phyloP scores from a whole-genome alignment of 2,329 filamentous ascomycete species.

The Clonostachys chloroleuca region DNA sequence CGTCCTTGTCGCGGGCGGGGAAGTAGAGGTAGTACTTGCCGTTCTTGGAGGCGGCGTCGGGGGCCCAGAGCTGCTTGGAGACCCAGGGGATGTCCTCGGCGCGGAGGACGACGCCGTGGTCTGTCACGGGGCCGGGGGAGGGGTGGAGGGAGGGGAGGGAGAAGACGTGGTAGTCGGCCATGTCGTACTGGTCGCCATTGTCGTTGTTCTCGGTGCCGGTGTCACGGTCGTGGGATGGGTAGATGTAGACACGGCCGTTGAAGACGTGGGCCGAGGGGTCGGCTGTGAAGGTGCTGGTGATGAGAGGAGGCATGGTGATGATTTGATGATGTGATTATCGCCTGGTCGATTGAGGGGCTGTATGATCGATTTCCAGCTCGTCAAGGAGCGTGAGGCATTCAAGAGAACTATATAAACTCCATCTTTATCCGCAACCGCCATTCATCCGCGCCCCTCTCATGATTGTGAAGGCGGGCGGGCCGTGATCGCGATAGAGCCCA shows the following conservation, averaged over 20 bases:
- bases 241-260: slow-evolving; percentile 71
- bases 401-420: too few relatives aligned
- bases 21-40: slow-evolving; percentile 74
- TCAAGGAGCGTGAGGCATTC: too few relatives aligned
- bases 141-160: slow-evolving; percentile 46
- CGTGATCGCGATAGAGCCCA: too few relatives aligned
- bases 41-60: slow-evolving; percentile 66
- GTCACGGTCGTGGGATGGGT: slow-evolving; percentile 76
- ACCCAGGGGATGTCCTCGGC: slow-evolving; percentile 70
- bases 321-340: not conserved
- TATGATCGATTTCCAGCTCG: too few relatives aligned
- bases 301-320: slow-evolving; percentile 48
- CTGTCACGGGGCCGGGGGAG: slow-evolving; percentile 52
- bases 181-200: slow-evolving; percentile 83
- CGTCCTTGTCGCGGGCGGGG: slow-evolving; percentile 66
- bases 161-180: slow-evolving; percentile 81
- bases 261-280: slow-evolving; percentile 81
- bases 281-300: slow-evolving; percentile 73
- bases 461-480: too few relatives aligned
- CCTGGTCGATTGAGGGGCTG: not conserved
- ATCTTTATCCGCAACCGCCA: too few relatives aligned
- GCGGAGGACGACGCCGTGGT: slow-evolving; percentile 68
- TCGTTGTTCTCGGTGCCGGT: slow-evolving; percentile 73
- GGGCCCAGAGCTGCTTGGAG: slow-evolving; percentile 76
- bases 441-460: too few relatives aligned